phyloP scores from a whole-genome alignment of 441 rosid species.

The Erodium texanum region DNA sequence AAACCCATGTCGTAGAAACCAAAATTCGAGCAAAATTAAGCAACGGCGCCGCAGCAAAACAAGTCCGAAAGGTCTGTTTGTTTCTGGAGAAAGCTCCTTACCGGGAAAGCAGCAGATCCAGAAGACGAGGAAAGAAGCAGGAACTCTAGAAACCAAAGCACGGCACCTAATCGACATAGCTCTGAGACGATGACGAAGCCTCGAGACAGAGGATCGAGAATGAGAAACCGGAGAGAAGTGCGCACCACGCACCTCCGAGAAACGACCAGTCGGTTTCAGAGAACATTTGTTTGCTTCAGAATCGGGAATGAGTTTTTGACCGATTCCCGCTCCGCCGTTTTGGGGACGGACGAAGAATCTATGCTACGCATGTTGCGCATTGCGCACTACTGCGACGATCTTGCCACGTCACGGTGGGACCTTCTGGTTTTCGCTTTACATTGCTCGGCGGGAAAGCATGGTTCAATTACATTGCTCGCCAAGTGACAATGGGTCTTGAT shows the following conservation, averaged over 20 bases:
- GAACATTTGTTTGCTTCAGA: neutral
- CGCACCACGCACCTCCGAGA: neutral
- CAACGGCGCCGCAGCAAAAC: neutral
- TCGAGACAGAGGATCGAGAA: too few species aligned
- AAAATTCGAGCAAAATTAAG: neutral
- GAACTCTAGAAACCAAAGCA: constrained; percentile 11
- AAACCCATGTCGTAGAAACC: neutral
- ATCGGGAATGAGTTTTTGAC: neutral
- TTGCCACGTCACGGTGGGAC: too few species aligned
- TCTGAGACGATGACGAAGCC: neutral
- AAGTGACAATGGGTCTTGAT: too few species aligned
- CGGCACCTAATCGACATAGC: constrained; percentile 24
- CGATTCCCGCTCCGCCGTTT: too few species aligned
- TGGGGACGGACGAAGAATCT: too few species aligned
- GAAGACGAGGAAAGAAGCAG: constrained; percentile 21
- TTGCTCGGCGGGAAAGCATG: too few species aligned
- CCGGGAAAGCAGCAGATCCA: constrained; percentile 47
- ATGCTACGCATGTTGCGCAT: too few species aligned
- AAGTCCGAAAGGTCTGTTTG: neutral
- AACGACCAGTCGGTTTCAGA: neutral
- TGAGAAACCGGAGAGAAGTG: too few species aligned
- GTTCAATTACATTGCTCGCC: too few species aligned
- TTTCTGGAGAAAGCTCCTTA: constrained; percentile 21
- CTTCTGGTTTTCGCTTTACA: too few species aligned
- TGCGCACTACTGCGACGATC: too few species aligned